Evolutionary conservation across 805 yeast species (phyloP).

Genomic region (Pichia phayaonensis): DNA sequence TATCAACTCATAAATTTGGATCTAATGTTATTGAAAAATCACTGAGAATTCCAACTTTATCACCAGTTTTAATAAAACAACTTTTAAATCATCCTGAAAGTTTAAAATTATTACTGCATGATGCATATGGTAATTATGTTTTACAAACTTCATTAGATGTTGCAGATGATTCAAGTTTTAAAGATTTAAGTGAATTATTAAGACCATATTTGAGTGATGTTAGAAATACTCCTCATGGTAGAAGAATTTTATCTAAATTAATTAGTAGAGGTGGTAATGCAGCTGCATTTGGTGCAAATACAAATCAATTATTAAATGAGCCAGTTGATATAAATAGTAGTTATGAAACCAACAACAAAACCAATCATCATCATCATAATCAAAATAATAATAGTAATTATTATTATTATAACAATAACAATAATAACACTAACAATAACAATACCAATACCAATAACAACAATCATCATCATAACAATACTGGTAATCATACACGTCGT

Average conservation of each 20-base stretch:
- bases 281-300: conserved; percentile 2
- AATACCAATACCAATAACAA: background rate
- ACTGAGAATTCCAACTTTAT: conserved; percentile 38
- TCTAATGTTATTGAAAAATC: conserved; percentile 54
- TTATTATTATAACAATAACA: background rate
- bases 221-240: conserved; percentile 91
- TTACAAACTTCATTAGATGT: conserved; percentile 53
- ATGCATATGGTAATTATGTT: conserved; percentile 54
- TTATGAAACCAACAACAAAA: background rate
- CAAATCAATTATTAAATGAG: background rate
- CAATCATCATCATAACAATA: background rate
- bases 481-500: background rate
- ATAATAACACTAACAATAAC: background rate
- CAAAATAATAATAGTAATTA: background rate
- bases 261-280: conserved; percentile 27
- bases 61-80: conserved; percentile 37
- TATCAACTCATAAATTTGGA: conserved; percentile 55
- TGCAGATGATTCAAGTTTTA: conserved; percentile 44
- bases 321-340: background rate
- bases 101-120: conserved; percentile 41
- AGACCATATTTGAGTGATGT: conserved; percentile 73
- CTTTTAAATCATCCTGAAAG: conserved; percentile 30
- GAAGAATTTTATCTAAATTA: conserved; percentile 72
- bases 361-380: background rate
- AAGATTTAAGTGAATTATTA: conserved; percentile 47